Percentiles rank a stretch among this genome's conserved stretches.
Conservation (phyloP, 345 rosid genomes). For the Eucalyptus grandis region DNA sequence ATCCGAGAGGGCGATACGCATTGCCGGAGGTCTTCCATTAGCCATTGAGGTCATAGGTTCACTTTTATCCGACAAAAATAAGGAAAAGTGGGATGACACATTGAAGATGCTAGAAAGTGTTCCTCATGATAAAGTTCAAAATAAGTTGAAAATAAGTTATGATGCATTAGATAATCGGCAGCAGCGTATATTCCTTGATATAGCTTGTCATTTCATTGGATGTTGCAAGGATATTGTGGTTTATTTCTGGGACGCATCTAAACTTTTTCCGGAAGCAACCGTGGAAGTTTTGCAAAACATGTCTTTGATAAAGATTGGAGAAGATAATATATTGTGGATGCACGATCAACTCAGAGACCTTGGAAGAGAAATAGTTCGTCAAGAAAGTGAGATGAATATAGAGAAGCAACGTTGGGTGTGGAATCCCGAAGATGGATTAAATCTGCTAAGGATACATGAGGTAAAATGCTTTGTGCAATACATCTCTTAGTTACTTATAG, state of each 20-base stretch:
- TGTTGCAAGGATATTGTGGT: fast-evolving
- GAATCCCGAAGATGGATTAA: fast-evolving
- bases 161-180: not conserved
- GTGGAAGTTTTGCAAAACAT: not conserved
- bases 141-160: not conserved
- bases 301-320: not conserved
- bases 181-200: fast-evolving
- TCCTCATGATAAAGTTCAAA: not conserved
- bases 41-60: not conserved
- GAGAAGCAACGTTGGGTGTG: not conserved
- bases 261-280: fast-evolving
- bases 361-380: not conserved
- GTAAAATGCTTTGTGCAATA: fast-evolving
- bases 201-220: not conserved
- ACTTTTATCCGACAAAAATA: fast-evolving
- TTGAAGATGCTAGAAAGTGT: fast-evolving
- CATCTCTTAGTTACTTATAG: fast-evolving
- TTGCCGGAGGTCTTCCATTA: not conserved
- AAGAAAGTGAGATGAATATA: fast-evolving
- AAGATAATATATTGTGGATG: not conserved
- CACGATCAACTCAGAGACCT: not conserved
- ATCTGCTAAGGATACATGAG: fast-evolving
- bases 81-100: fast-evolving
- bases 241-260: fast-evolving
- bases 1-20: fast-evolving